Evolutionary conservation across 1,284 basidiomycete species (phyloP).

Genomic region (Ceratobasidium sp.): DNA sequence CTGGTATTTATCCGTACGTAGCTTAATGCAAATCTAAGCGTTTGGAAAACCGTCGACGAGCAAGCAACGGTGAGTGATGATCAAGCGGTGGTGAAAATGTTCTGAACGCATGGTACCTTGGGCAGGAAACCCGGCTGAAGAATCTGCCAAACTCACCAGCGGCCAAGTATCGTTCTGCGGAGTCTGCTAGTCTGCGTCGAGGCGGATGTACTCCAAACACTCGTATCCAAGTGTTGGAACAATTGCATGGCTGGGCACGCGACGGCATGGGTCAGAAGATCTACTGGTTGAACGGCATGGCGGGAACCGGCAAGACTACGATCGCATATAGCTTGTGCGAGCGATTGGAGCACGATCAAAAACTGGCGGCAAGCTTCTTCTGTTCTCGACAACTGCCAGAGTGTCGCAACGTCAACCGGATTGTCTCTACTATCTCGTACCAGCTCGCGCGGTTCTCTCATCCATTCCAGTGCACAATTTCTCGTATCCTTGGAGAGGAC

Average conservation of each 20-base stretch:
- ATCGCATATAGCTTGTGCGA: slow-evolving; percentile 1
- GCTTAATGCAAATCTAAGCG: not conserved
- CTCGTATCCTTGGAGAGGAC: not conserved
- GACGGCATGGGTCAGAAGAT: not conserved
- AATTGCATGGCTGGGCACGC: not conserved
- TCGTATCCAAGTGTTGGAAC: not conserved
- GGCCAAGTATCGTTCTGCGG: slow-evolving; percentile 4
- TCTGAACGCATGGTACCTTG: not conserved
- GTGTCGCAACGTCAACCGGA: not conserved
- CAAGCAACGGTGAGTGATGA: slow-evolving; percentile 7
- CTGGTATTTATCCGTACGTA: not conserved
- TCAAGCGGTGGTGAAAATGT: no score
- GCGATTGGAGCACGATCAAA: not conserved
- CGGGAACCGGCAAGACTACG: no score
- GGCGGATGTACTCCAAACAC: slow-evolving; percentile 9
- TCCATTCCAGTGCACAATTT: not conserved
- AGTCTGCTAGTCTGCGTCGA: not conserved
- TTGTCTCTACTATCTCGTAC: no score
- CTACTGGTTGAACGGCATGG: no score
- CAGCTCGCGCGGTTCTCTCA: not conserved
- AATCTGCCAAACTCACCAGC: not conserved
- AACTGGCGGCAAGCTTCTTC: slow-evolving; percentile 1
- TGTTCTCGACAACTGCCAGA: not conserved
- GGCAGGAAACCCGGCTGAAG: slow-evolving; percentile 5
- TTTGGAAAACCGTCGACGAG: slow-evolving; percentile 18